phyloP scores from a whole-genome alignment of 164 flowering plant species.

The Malania oleifera region DNA sequence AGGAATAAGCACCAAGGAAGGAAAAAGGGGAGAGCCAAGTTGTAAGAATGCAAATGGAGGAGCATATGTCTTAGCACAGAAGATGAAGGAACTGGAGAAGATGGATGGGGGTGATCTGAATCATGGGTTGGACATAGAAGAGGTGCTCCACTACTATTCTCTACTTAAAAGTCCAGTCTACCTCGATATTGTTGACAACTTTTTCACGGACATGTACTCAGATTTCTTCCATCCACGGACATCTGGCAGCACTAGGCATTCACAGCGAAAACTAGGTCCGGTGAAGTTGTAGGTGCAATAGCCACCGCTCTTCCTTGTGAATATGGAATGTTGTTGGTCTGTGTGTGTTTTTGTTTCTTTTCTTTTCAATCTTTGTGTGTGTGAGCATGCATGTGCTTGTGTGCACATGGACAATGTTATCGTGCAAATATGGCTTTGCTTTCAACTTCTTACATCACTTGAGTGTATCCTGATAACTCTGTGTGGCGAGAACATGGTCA shows the following conservation, averaged over 20 bases:
- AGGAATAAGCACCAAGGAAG: not conserved
- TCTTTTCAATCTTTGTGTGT: not conserved
- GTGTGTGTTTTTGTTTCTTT: not conserved
- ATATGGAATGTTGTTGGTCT: too few species aligned
- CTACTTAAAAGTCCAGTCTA: not conserved
- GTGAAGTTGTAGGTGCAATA: slow-evolving; percentile 18
- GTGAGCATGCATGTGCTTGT: not conserved
- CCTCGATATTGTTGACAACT: not conserved
- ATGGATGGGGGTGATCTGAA: not conserved
- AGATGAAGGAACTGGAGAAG: slow-evolving; percentile 1
- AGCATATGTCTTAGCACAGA: not conserved
- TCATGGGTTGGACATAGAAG: not conserved
- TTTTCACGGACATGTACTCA: not conserved
- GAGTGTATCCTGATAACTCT: not conserved
- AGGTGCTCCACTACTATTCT: slow-evolving; percentile 2
- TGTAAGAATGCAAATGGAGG: not conserved
- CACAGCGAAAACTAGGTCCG: slow-evolving; percentile 25
- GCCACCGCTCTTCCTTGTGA: not conserved
- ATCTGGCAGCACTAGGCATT: slow-evolving; percentile 16
- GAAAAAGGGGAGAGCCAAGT: not conserved
- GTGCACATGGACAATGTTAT: not conserved
- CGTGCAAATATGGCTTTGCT: not conserved
- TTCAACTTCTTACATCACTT: not conserved
- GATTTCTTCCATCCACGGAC: slow-evolving; percentile 15
- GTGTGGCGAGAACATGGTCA: too few species aligned